These are phyloP conservation scores for Hypomyces perniciosus DNA, from an alignment of 2,329 filamentous ascomycete genomes.

Conservation along the genomic window DNA sequence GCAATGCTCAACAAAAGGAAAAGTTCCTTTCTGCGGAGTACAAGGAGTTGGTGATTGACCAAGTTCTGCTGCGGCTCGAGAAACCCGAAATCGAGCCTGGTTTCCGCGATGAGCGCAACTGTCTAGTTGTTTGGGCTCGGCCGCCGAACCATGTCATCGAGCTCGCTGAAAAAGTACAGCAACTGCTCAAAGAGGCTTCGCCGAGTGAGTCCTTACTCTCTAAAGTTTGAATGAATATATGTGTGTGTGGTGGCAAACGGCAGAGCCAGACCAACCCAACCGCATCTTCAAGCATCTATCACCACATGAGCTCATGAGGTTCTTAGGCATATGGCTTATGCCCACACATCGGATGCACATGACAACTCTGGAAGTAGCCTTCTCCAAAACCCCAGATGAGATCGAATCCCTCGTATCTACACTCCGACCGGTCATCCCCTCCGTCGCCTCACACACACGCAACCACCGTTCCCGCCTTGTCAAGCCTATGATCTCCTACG, in stretches of 20 bases:
- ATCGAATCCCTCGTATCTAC: constrained; percentile 56
- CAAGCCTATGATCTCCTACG: constrained; percentile 77
- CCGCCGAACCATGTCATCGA: constrained; percentile 66
- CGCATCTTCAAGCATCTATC: too few species aligned
- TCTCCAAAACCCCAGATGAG: constrained; percentile 65
- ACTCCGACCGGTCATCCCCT: constrained; percentile 50
- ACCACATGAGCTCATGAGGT: not conserved
- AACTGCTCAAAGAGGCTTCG: constrained; percentile 54
- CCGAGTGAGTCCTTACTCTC: constrained; percentile 53
- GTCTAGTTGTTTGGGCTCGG: constrained; percentile 82
- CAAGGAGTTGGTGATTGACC: constrained; percentile 66
- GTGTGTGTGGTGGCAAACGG: too few species aligned
- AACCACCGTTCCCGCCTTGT: constrained; percentile 67
- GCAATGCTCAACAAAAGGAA: constrained; percentile 69
- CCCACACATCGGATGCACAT: constrained; percentile 72
- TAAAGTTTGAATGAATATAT: not conserved
- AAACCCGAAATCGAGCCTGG: constrained; percentile 57
- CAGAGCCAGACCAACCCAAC: too few species aligned
- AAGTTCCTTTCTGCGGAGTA: constrained; percentile 68
- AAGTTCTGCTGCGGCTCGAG: constrained; percentile 64
- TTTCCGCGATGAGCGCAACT: constrained; percentile 71
- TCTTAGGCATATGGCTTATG: constrained; percentile 63
- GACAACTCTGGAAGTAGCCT: constrained; percentile 78
- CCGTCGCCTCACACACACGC: constrained; percentile 61
- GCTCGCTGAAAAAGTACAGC: constrained; percentile 64